Percentiles rank a stretch among this genome's conserved stretches.
Conservation (phyloP, 345 rosid species). For the Litchi chinensis region DNA sequence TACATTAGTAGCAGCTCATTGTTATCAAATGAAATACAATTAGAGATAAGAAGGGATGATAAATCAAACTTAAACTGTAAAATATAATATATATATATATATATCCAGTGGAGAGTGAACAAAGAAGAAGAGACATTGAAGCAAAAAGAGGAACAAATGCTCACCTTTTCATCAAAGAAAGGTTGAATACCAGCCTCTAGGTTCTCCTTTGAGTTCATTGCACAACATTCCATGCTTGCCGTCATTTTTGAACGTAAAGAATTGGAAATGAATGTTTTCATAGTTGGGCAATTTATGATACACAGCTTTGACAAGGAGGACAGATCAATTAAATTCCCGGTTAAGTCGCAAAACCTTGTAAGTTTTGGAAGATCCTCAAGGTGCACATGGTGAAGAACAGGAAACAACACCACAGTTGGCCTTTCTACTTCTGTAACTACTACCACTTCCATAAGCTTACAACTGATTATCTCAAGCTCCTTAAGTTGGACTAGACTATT, state of each 20-base stretch:
- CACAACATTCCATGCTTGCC: background rate
- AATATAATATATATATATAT: no score
- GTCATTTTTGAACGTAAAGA: background rate
- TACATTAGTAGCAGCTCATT: no score
- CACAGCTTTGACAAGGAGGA: background rate
- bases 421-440: background rate
- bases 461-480: background rate
- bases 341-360: background rate
- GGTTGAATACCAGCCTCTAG: background rate
- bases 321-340: background rate
- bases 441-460: constrained; percentile 20
- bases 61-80: no score
- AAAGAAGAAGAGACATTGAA: background rate
- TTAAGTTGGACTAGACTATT: background rate
- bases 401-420: background rate
- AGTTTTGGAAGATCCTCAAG: constrained; percentile 24
- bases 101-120: no score
- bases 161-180: background rate
- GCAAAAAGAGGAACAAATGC: background rate
- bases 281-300: background rate
- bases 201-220: background rate
- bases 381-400: background rate
- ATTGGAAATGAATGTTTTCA: constrained; percentile 11
- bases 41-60: no score
- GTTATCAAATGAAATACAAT: no score